A percentile compares a stretch with the other conserved stretches of the same genome.
Conservation (phyloP, 805 yeast genomes). For the Pichia phayaonensis region DNA sequence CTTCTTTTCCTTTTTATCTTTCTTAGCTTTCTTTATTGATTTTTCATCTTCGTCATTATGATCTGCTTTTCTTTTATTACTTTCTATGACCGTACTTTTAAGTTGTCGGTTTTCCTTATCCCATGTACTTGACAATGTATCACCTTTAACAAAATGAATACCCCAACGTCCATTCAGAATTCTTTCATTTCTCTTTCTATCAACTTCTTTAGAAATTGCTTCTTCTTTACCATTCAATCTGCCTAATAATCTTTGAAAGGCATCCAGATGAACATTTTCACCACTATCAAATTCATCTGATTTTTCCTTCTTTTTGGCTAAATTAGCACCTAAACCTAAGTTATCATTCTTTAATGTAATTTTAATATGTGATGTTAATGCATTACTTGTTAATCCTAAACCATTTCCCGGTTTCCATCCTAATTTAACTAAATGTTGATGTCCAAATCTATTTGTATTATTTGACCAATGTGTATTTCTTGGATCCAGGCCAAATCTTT, state of each 20-base stretch:
- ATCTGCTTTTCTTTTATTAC: slow-evolving; percentile 15
- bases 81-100: slow-evolving; percentile 13
- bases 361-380: slow-evolving; percentile 75
- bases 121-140: slow-evolving; percentile 76
- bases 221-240: slow-evolving; percentile 82
- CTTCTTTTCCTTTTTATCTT: slow-evolving; percentile 20
- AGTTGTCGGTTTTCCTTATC: slow-evolving; percentile 45
- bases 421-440: slow-evolving; percentile 65
- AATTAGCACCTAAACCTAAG: slow-evolving; percentile 82
- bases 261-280: slow-evolving; percentile 87
- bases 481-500: slow-evolving; percentile 86
- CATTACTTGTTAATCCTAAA: slow-evolving; percentile 61
- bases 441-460: slow-evolving; percentile 78
- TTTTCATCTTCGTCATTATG: slow-evolving; percentile 11
- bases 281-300: slow-evolving; percentile 70
- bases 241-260: slow-evolving; percentile 84
- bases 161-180: slow-evolving; percentile 86
- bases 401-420: slow-evolving; percentile 96
- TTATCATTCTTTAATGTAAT: slow-evolving; percentile 77
- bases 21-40: slow-evolving; percentile 13
- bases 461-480: slow-evolving; percentile 93
- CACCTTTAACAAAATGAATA: slow-evolving; percentile 80
- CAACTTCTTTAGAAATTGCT: slow-evolving; percentile 54
- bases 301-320: slow-evolving; percentile 38
- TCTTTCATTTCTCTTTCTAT: slow-evolving; percentile 56